Percentiles rank a stretch among this genome's conserved stretches.
Conservation (phyloP, 169 alveolate species). For the Plasmodium yoelii region DNA sequence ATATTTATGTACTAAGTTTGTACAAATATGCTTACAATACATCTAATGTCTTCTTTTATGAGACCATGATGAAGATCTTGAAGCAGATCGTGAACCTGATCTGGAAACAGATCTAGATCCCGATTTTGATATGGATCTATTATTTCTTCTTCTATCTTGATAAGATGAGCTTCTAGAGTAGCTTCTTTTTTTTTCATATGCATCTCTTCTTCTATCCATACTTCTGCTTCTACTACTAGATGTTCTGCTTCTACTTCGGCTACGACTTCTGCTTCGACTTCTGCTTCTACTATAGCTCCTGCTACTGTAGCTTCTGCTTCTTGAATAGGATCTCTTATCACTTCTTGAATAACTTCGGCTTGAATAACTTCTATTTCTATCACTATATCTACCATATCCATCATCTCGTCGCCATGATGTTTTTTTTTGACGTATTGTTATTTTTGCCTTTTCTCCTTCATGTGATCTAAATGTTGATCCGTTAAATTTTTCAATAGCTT, state of each 20-base stretch:
- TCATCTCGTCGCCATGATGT: constrained; percentile 75
- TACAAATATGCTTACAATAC: constrained; percentile 5
- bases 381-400: constrained; percentile 62
- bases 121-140: constrained; percentile 69
- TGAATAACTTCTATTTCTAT: constrained; percentile 74
- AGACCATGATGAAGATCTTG: constrained; percentile 77
- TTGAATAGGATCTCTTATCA: constrained; percentile 50
- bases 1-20: constrained; percentile 10
- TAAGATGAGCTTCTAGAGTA: constrained; percentile 69
- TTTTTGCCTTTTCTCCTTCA: constrained; percentile 88
- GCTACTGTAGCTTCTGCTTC: constrained; percentile 40
- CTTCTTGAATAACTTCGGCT: constrained; percentile 75
- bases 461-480: constrained; percentile 90
- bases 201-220: constrained; percentile 77
- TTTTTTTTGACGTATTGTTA: constrained; percentile 85
- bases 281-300: constrained; percentile 60
- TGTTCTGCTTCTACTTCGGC: constrained; percentile 20
- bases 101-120: constrained; percentile 48
- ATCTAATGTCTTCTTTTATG: constrained; percentile 71
- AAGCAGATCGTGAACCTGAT: constrained; percentile 36
- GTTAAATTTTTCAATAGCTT: constrained; percentile 88
- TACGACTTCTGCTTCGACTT: constrained; percentile 47
- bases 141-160: constrained; percentile 54
- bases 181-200: constrained; percentile 76
- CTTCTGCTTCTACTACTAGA: constrained; percentile 74